phyloP scores from a whole-genome alignment of 169 alveolate species.

The Sarcocystis neurona region DNA sequence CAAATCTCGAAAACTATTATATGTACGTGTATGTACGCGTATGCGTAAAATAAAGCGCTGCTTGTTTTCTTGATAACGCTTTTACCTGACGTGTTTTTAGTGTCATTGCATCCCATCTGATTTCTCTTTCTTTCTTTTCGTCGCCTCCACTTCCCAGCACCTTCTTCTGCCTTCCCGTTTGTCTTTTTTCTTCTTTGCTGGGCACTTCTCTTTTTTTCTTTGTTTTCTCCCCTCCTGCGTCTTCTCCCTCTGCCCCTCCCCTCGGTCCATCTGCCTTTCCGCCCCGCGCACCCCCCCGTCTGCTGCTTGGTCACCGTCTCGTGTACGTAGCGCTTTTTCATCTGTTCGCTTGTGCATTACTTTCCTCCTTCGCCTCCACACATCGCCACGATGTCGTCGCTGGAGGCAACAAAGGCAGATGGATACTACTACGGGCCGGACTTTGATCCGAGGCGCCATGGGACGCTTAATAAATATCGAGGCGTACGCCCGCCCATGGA shows the following conservation, averaged over 20 bases:
- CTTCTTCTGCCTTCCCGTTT: background rate
- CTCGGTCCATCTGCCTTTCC: background rate
- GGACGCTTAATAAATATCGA: slow-evolving; percentile 25
- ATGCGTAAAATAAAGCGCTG: too few relatives aligned
- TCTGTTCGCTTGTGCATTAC: background rate
- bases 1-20: too few relatives aligned
- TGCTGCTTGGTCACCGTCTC: background rate
- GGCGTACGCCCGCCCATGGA: slow-evolving; percentile 49
- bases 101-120: background rate
- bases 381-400: slow-evolving; percentile 54
- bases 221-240: background rate
- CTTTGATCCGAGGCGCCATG: slow-evolving; percentile 48
- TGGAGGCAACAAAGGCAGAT: slow-evolving; percentile 64
- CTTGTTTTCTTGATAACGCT: background rate
- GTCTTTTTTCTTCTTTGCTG: background rate
- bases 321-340: too few relatives aligned
- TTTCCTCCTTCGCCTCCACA: background rate
- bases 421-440: slow-evolving; percentile 60
- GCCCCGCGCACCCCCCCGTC: background rate
- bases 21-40: too few relatives aligned
- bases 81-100: background rate
- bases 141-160: background rate
- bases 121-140: background rate
- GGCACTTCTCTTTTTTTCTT: background rate
- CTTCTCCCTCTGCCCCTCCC: background rate